Base-by-base conservation (phyloP, 2,329 filamentous ascomycete species). In the Fusarium subglutinans region DNA sequence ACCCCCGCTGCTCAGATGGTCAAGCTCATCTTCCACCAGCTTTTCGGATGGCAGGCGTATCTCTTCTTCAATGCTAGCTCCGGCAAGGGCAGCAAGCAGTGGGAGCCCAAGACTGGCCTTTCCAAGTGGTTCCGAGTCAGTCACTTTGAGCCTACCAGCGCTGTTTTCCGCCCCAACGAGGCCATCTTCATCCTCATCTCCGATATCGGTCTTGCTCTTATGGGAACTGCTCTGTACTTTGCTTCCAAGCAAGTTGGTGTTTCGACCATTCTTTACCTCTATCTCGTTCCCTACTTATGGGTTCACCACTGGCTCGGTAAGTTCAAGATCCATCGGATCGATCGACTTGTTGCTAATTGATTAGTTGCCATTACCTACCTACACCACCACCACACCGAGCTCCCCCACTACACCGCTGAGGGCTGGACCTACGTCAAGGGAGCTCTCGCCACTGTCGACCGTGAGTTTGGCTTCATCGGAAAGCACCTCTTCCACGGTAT, bases 301-400 rank as follows among this genome's bases (percentile, higher is more conserved):
- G 87, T 92, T 40, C 90, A 93, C 84, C 89, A 92, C 85, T 93
- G 90, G 90, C 86, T 93, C 61, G 87, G 88, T 90, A 83, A 77
- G 86, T 45, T 38, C 53, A 18, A 12, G 8, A 8, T 22, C 9
- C 35, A n/a, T 44, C 22, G 33, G 44, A 55, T 44, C 14, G 30
- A n/a, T 47, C 58, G 40, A 43, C 20, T 54, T 47, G 41, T 47
- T 17, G 33, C 66, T 73, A 38, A 76, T 38, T 37, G 26, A 47
- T 35, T 66, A 90, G 91, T 94, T 26, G 91, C 91, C 72, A 93
- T 94, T 79, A 94, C 92, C 54, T 94, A 92, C 82, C 90, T 94
- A 26, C 92, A 94, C 82, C 92, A 94, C 86, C 92, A 90, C 63
- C 89, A 93, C 79, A 83, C 83, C n/a, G 81, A 83, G 40, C 76